Base-by-base conservation (phyloP, 345 rosid species). In the Brassica napus region DNA sequence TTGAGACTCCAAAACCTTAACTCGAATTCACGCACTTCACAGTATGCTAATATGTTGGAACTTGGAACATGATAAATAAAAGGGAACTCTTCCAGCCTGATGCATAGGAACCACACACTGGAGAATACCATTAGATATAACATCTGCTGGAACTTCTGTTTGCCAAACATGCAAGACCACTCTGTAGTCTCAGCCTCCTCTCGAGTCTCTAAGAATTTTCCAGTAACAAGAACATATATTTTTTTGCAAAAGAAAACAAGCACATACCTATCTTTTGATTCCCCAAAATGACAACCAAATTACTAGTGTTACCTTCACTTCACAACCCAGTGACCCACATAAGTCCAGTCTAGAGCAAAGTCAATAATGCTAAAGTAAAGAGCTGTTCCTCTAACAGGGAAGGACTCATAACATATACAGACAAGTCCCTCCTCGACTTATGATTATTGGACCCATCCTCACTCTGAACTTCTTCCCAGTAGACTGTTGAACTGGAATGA, bases 111-210 rank as follows among this genome's bases (percentile, higher is more conserved):
- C 9, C 39, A 35, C 47, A 39, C 47, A 39, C 10, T 35, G 42
- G 42, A 35, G 42, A 35, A 35, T 35, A 35, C 10, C 47, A 35
- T 35, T 87, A 35, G 42, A 9, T 35, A 35, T 6, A 35, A 35
- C 42, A 35, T 35, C 10, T 35, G 8, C 42, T 35, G 42, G 10
- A 35, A 35, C 35, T 35, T 35, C 42, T 35, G 42, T 8, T 35
- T 35, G 42, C 42, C 10, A 86, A 94, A 93, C 97, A 95, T 93
- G 85, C 97, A 91, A 39, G 98, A 93, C 98, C 96, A 93, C 62
- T 86, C 82, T 68, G 76, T 82, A 16, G 73, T 83, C 82, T 84
- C 82, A 59, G 80, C 83, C 78, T 85, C 23, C 80, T 91, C 84
- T 69, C 52, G 77, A 67, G 76, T 21, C 23, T 83, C 88, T 80